These are phyloP conservation scores for Helianthus annuus DNA, from an alignment of 129 eudicot species.

Conservation along the genomic window HanXRQr2.0-SUNRISE NC_035441.2:176394151-176394650, in stretches of 20 bases:
- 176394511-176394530: background rate
- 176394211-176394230: no score
- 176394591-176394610: conserved; percentile 5
- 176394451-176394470: background rate
- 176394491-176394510: background rate
- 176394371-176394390: background rate
- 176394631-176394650: background rate
- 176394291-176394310: background rate
- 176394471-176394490: no score
- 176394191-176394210: no score
- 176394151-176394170: no score
- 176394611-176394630: conserved; percentile 8
- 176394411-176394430: background rate
- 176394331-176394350: background rate
- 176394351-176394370: background rate
- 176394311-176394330: background rate
- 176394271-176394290: background rate
- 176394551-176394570: background rate
- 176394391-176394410: background rate
- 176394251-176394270: background rate
- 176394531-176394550: background rate
- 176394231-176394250: background rate
- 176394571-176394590: conserved; percentile 7
- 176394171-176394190: no score
- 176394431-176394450: background rate